Evolutionary conservation across 352 stramenopile species (phyloP), one percentile per base, ranked within the genome.

Genomic region (Globisporangium canariense): DNA sequence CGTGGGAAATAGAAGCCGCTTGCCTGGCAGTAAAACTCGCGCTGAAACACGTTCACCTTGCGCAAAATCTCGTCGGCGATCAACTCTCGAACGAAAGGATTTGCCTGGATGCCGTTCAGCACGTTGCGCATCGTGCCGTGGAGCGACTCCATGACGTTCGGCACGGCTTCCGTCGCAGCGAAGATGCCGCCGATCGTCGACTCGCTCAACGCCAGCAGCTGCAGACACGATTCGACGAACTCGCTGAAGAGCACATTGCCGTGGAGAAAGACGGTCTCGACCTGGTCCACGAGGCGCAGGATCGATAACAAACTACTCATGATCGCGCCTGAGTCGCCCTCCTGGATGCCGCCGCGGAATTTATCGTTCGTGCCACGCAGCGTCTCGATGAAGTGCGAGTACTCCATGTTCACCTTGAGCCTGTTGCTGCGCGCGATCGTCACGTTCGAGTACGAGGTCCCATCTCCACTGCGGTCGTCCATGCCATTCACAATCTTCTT

Each of bases 341-440:
- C 76, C 1, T 53, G 9, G 10, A 78, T 65, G 38, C 79, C 82
- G 61, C 85, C 67, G 16, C 81, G 75, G 30, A 90, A 89, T 46
- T 90, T 90, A 53, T 89, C 81, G 40, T 77, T 70, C 14, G 83
- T 86, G 25, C 67, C 76, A 28, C 79, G 76, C 51, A 92, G 70
- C 45, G 81, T 84, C 54, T 92, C 81, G 66, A 90, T 92, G 57
- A 92, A 92, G 61, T 92, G 78, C 47, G 75, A 84, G 67, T 90
- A 89, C 60, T 92, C 83, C 64, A 92, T 78, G 34, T 73, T 81
- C 58, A 90, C 83, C 51, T 92, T 90, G 32, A 92, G 67, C 9
- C 67, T 71, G 59, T 93, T 93, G 64, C 81, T 90, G 32, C 77
- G 78, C 7, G 82, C 74, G 53, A 89, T 88, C 18, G 77, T 88